Conservation (phyloP, 2,329 filamentous ascomycete genomes). For the Curvularia lunata region DNA sequence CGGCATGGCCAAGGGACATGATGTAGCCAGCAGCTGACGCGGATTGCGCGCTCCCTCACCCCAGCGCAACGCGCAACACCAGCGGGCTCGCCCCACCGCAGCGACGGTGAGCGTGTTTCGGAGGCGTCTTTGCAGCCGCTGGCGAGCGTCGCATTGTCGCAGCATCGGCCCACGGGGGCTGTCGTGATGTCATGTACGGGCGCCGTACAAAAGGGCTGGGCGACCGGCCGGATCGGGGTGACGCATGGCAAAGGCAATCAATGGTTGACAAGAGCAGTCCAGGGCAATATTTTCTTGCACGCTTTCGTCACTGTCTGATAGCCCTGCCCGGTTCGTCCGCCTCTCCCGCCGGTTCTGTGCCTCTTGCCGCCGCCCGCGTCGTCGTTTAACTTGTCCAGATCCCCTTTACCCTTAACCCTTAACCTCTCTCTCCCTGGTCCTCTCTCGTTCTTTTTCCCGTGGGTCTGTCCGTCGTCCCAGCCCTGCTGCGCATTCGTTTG, state of each 20-base stretch:
- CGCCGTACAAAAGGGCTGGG: neutral
- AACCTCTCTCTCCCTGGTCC: neutral
- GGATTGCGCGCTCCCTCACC: constrained; percentile 5
- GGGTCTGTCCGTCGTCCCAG: neutral
- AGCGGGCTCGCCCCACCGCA: constrained; percentile 1
- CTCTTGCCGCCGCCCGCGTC: no score
- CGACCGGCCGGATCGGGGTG: neutral
- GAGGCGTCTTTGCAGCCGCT: constrained; percentile 1
- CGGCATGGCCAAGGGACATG: constrained; percentile 7
- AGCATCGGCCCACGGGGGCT: neutral
- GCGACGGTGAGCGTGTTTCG: constrained; percentile 2
- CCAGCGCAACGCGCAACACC: constrained; percentile 8
- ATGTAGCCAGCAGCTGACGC: constrained; percentile 10
- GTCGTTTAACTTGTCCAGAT: neutral
- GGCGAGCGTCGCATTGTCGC: neutral
- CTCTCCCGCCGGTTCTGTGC: neutral
- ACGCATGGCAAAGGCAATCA: constrained; percentile 1
- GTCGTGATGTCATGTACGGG: constrained; percentile 15
- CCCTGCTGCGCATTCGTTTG: constrained; percentile 3
- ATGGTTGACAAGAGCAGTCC: neutral
- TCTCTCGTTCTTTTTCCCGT: constrained; percentile 6
- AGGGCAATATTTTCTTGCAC: neutral
- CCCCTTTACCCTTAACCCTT: neutral
- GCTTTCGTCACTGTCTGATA: neutral
- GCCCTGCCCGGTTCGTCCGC: neutral